Base-by-base conservation (phyloP, 371 early-diverging fungal genomes). In the Mucor circinelloides region DNA sequence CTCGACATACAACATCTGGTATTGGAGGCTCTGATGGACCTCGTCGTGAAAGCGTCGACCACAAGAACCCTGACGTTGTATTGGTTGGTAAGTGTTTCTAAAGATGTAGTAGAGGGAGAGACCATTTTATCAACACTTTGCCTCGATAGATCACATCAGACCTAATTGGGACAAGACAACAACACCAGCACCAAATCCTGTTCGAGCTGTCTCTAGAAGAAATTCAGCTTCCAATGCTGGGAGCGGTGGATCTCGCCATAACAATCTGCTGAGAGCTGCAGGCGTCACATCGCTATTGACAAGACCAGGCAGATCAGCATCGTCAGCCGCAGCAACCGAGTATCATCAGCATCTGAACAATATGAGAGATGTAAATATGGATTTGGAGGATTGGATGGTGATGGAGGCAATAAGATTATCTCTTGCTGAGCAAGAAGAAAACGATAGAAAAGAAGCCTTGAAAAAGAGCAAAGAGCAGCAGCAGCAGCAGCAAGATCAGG, bases 381-480 rank as follows among this genome's bases (percentile, higher is more conserved):
- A 96, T 69, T 64, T 97, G 31, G 96, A 97, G 58, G 96, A 96
- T 71, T 75, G 93, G 75, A 90, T 97, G 95, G 79, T 97, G 0
- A 90, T 94, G 88, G 95, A 96, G 75, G 97, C 96, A 0, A 92
- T 97, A 56, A 78, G 95, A 25, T 78, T 84, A 59, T 91, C 91
- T 58, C 76, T 94, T 63, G 80, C 84, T 64, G 92, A 90, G 68
- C 82, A 86, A 68, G 86, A 90, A 56, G 85, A 85, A 34, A 67
- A 72, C 8, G 65, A 77, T 21, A 68, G 73, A 56, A 71, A 68
- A 58, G 58, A 68, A 28, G 62, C 42, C 1, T 10, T 65, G 13
- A 60, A 63, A 10, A 66, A 58, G 6, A 40, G 12, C 17, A 64
- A 56, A 50, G 30, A 52, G 21, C 34, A 38, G 55, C 31, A 28